phyloP scores from a whole-genome alignment of 345 rosid species.

The Populus alba region DNA sequence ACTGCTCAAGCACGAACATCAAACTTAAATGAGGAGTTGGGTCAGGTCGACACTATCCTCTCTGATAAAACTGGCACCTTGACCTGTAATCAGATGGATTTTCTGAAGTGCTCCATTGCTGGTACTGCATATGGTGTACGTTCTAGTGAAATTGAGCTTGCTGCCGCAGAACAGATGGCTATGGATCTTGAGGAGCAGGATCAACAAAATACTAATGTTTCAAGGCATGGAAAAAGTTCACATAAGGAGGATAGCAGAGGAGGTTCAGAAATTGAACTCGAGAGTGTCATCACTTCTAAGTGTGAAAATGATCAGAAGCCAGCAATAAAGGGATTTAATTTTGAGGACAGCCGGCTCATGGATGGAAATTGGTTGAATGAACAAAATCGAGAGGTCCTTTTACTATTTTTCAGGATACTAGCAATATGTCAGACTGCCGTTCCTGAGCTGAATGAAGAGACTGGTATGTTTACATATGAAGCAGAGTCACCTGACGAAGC shows the following conservation, averaged over 20 bases:
- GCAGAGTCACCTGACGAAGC: conserved; percentile 99
- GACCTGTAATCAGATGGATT: conserved; percentile 99
- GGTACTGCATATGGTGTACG: conserved; percentile 74
- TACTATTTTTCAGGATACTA: conserved; percentile 70
- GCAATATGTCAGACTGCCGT: conserved; percentile 97
- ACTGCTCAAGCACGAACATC: conserved; percentile 91
- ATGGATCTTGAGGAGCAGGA: conserved; percentile 68
- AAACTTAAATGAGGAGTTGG: conserved; percentile 95
- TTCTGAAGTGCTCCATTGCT: conserved; percentile 89
- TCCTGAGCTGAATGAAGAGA: conserved; percentile 79
- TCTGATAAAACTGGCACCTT: conserved; percentile 98
- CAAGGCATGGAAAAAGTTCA: conserved; percentile 28
- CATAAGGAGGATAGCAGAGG: conserved; percentile 32
- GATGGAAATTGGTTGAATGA: conserved; percentile 81
- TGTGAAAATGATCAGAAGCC: conserved; percentile 43
- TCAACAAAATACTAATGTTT: conserved; percentile 32
- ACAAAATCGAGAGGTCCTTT: conserved; percentile 52
- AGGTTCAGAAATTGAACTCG: conserved; percentile 71
- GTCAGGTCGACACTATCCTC: conserved; percentile 93
- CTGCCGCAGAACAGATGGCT: conserved; percentile 88
- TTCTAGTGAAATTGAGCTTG: conserved; percentile 82
- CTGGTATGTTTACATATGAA: conserved; percentile 68
- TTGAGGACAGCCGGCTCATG: conserved; percentile 76
- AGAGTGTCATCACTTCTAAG: conserved; percentile 47
- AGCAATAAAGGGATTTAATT: conserved; percentile 77